phyloP scores from a whole-genome alignment of 495 filamentous ascomycete genomes.

The Penicillium angulare region DNA sequence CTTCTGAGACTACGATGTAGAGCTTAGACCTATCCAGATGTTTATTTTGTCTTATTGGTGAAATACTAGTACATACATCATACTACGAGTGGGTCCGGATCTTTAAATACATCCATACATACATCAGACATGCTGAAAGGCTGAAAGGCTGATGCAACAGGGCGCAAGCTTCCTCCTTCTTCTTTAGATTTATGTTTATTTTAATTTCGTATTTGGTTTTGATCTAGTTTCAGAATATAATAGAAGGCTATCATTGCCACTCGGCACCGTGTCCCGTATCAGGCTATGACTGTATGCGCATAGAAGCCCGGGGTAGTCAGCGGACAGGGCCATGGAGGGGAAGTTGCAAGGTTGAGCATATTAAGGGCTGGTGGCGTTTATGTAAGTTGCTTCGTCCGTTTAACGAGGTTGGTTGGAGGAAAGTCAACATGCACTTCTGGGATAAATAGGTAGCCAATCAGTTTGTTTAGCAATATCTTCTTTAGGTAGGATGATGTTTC shows the following conservation, averaged over 20 bases:
- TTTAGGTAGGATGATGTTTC: background rate
- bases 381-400: background rate
- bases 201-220: too few relatives aligned
- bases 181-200: too few relatives aligned
- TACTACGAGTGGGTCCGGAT: too few relatives aligned
- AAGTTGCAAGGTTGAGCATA: background rate
- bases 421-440: conserved; percentile 12
- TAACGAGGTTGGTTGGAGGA: conserved; percentile 2
- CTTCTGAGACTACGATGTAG: background rate
- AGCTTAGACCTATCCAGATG: background rate
- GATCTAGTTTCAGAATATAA: too few relatives aligned
- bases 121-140: too few relatives aligned
- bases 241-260: too few relatives aligned
- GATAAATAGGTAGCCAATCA: conserved; percentile 10
- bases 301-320: background rate
- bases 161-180: too few relatives aligned
- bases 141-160: too few relatives aligned
- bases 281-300: too few relatives aligned
- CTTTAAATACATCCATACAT: too few relatives aligned
- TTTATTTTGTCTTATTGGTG: background rate
- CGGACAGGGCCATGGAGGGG: background rate
- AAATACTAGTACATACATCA: too few relatives aligned
- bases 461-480: background rate
- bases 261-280: too few relatives aligned
- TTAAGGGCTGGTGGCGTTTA: background rate